Conservation (phyloP, 2,329 filamentous ascomycete species). For the Amylocarpus encephaloides region DNA sequence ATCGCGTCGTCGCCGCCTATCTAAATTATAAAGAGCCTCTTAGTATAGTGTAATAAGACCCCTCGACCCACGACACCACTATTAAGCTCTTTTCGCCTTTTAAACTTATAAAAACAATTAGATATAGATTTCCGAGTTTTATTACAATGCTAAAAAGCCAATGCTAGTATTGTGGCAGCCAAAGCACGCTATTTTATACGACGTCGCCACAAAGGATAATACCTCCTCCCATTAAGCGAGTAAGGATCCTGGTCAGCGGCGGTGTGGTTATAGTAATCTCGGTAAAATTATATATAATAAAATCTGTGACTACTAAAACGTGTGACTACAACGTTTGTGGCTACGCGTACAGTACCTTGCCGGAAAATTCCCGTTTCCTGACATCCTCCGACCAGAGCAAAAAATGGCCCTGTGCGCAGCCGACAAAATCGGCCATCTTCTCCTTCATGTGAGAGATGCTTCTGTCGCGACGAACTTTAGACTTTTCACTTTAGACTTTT, state of each 20-base stretch:
- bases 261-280: conserved; percentile 4
- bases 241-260: conserved; percentile 1
- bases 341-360: conserved; percentile 6
- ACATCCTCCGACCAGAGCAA: conserved; percentile 9
- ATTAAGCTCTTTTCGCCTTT: no score
- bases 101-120: no score
- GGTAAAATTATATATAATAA: neutral
- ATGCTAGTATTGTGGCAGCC: neutral
- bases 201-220: conserved; percentile 1
- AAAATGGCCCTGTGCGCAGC: no score
- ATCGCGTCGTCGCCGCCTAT: no score
- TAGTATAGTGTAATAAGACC: no score
- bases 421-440: no score
- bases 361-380: conserved; percentile 11
- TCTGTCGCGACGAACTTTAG: no score
- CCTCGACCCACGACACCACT: no score
- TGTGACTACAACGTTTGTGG: conserved; percentile 2
- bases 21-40: no score
- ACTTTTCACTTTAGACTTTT: no score
- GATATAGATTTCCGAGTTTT: no score
- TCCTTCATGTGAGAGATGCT: no score
- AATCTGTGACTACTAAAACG: conserved; percentile 13
- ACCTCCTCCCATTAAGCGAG: conserved; percentile 1
- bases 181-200: neutral
- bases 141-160: conserved; percentile 3